A percentile compares a stretch with the other conserved stretches of the same genome.
phyloP scores from a whole-genome alignment of 306 rosid genomes.

The Ammopiptanthus mongolicus region DNA sequence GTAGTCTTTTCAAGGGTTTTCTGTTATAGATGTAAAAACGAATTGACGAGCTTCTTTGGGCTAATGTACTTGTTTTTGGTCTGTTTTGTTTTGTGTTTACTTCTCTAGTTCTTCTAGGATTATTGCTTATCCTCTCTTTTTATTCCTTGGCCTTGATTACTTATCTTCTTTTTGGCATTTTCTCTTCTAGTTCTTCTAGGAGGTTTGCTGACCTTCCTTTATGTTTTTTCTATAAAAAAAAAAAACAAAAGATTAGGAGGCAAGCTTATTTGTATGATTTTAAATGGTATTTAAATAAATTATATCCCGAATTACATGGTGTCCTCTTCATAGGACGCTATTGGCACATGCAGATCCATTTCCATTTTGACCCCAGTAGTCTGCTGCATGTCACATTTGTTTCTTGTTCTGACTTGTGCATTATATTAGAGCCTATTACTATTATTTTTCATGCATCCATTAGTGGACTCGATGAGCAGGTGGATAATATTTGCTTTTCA shows the following conservation, averaged over 20 bases:
- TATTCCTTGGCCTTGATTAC: neutral
- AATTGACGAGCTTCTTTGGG: neutral
- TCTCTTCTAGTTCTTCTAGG: neutral
- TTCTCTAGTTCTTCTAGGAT: neutral
- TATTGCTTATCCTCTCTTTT: neutral
- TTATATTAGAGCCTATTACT: neutral
- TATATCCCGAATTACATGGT: neutral
- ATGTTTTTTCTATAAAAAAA: neutral
- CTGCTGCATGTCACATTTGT: neutral
- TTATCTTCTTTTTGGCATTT: neutral
- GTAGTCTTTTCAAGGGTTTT: neutral
- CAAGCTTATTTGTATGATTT: neutral
- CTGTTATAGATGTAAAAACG: neutral
- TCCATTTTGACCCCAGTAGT: neutral
- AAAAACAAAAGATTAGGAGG: neutral
- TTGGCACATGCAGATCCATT: neutral
- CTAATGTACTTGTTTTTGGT: neutral
- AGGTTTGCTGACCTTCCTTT: neutral
- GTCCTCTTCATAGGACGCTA: neutral
- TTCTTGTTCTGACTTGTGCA: neutral
- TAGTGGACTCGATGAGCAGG: constrained; percentile 6
- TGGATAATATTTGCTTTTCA: constrained; percentile 34
- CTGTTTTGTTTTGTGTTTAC: neutral
- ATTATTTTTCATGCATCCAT: neutral
- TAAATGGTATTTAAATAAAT: neutral